These are phyloP conservation scores for Tylopilus sp. DNA, from an alignment of 768 basidiomycete genomes.

Conservation along the genomic window DNA sequence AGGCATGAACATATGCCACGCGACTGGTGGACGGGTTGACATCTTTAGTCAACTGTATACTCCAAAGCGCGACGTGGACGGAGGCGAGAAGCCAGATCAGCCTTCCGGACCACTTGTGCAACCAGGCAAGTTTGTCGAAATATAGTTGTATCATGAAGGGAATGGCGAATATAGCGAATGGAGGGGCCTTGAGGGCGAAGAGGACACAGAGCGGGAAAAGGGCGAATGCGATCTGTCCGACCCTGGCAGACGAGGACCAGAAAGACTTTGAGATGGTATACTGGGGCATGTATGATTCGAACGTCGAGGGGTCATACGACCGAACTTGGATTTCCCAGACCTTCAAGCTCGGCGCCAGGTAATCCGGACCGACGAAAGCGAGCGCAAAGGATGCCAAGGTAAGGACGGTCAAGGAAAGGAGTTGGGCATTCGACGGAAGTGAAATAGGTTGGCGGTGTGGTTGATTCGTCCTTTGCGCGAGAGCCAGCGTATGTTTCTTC, in stretches of 20 bases:
- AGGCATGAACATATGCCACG: constrained; percentile 48
- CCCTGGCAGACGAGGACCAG: constrained; percentile 68
- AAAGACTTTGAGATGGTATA: constrained; percentile 64
- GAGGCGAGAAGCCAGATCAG: constrained; percentile 63
- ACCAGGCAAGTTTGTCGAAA: constrained; percentile 70
- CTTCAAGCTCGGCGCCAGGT: constrained; percentile 50
- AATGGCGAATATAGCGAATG: constrained; percentile 69
- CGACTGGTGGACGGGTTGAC: constrained; percentile 39
- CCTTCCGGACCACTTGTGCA: constrained; percentile 71
- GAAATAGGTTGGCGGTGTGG: constrained; percentile 42
- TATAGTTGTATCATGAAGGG: constrained; percentile 60
- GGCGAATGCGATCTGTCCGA: constrained; percentile 69
- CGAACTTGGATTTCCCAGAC: constrained; percentile 40
- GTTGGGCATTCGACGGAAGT: constrained; percentile 62
- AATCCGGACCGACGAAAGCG: constrained; percentile 64
- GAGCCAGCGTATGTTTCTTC: constrained; percentile 40
- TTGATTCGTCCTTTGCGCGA: constrained; percentile 31
- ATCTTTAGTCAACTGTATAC: constrained; percentile 58
- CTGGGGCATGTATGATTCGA: constrained; percentile 42
- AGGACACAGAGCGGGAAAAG: constrained; percentile 68
- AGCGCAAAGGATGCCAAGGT: constrained; percentile 42
- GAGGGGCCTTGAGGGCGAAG: constrained; percentile 66
- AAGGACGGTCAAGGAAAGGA: constrained; percentile 48
- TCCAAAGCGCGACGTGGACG: constrained; percentile 66
- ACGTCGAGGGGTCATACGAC: constrained; percentile 31